phyloP scores from a whole-genome alignment of 306 rosid species.

The Senna siamea region DNA sequence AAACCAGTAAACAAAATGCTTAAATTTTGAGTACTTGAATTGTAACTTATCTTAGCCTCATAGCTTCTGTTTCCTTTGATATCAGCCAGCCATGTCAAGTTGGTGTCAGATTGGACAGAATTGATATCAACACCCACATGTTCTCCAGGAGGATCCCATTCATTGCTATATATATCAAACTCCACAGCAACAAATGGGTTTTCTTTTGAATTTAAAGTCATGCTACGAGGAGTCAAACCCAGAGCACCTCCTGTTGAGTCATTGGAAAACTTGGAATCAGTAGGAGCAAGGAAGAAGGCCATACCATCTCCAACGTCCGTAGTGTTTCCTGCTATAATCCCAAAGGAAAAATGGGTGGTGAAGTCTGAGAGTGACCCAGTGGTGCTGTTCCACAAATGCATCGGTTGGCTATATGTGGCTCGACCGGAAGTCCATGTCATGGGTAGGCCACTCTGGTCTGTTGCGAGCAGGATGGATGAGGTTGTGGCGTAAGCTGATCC shows the following conservation, averaged over 20 bases:
- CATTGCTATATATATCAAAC: slow-evolving; percentile 43
- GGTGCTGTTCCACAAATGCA: slow-evolving; percentile 51
- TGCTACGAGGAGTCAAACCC: not conserved
- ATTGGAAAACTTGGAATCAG: slow-evolving; percentile 4
- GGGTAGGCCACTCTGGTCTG: accelerated
- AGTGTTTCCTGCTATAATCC: slow-evolving; percentile 30
- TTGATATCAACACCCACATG: slow-evolving; percentile 58
- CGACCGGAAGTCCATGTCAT: slow-evolving; percentile 28
- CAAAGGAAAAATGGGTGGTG: slow-evolving; percentile 48
- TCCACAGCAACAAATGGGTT: slow-evolving; percentile 57
- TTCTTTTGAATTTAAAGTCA: not conserved
- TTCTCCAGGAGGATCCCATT: slow-evolving; percentile 26
- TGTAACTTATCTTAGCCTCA: too few species aligned
- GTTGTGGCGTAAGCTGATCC: not conserved
- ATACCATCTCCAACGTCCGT: slow-evolving; percentile 35
- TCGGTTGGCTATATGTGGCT: slow-evolving; percentile 36
- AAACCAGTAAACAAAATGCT: slow-evolving; percentile 44
- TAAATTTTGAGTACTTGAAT: not conserved
- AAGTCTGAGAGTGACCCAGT: slow-evolving; percentile 47
- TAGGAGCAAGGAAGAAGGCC: slow-evolving; percentile 54
- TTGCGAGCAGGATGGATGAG: slow-evolving; percentile 32
- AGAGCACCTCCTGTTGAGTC: slow-evolving; percentile 31
- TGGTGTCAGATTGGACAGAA: slow-evolving; percentile 43
- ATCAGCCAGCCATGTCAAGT: slow-evolving; percentile 37
- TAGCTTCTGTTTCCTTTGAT: not conserved